A percentile compares a stretch with the other conserved stretches of the same genome.
phyloP scores from a whole-genome alignment of 495 filamentous ascomycete genomes.

The Talaromyces nanjingensis region DNA sequence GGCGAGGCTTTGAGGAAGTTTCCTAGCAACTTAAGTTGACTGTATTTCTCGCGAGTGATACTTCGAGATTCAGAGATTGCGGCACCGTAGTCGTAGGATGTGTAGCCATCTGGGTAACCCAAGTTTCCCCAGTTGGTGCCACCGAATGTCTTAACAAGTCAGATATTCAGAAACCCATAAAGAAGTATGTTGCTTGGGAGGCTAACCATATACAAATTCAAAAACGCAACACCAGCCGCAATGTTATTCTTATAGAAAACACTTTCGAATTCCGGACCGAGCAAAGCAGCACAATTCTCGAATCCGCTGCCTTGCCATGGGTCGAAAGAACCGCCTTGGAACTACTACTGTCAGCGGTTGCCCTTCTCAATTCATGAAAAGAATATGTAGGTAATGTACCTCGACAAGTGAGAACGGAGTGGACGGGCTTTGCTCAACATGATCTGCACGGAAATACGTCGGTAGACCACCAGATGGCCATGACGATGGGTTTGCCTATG shows the following conservation, averaged over 20 bases:
- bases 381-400: conserved; percentile 20
- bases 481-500: conserved; percentile 33
- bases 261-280: conserved; percentile 65
- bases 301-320: conserved; percentile 69
- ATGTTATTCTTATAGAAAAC: conserved; percentile 80
- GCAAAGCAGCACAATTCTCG: conserved; percentile 51
- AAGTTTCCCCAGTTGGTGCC: conserved; percentile 87
- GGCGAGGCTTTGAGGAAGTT: conserved; percentile 67
- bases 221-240: conserved; percentile 51
- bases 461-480: conserved; percentile 45
- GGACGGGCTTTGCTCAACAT: conserved; percentile 51
- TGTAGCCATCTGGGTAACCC: conserved; percentile 65
- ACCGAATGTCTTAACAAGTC: conserved; percentile 46
- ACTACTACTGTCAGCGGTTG: conserved; percentile 29
- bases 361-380: background rate
- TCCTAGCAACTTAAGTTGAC: conserved; percentile 65
- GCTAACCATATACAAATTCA: conserved; percentile 65
- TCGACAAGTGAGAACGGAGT: conserved; percentile 66
- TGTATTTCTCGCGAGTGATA: conserved; percentile 68
- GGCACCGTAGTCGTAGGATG: conserved; percentile 67
- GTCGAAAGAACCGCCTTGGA: conserved; percentile 72
- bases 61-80: conserved; percentile 61
- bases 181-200: background rate
- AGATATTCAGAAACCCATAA: background rate
- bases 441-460: conserved; percentile 37